Evolutionary conservation across 192 early-diverging fungal genomes (phyloP).

Genomic region (Diversispora epigaea): DNA sequence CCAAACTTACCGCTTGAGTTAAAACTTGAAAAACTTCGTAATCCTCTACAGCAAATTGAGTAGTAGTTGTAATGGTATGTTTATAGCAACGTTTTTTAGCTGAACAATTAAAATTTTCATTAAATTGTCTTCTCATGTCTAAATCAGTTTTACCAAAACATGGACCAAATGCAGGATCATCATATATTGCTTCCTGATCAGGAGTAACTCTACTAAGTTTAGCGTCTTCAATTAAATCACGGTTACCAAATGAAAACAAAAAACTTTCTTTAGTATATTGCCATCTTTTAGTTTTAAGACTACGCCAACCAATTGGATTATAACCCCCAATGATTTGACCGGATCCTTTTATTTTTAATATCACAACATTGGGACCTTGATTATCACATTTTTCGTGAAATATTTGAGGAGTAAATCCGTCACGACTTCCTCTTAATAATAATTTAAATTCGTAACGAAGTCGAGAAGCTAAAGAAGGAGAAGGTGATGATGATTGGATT

Average conservation of each 20-base stretch:
- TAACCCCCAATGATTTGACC: conserved; percentile 28
- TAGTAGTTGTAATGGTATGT: background rate
- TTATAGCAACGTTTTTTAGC: conserved; percentile 20
- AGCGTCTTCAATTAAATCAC: background rate
- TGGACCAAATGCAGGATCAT: conserved; percentile 29
- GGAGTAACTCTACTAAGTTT: conserved; percentile 13
- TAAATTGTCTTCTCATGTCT: conserved; percentile 29
- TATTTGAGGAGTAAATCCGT: conserved; percentile 25
- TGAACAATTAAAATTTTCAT: conserved; percentile 28
- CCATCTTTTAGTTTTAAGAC: conserved; percentile 9
- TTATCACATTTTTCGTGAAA: conserved; percentile 32
- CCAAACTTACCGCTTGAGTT: background rate
- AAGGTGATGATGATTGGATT: background rate
- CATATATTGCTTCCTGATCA: conserved; percentile 25
- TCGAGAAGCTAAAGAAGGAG: too few relatives aligned
- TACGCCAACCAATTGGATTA: conserved; percentile 29
- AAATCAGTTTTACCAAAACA: conserved; percentile 34
- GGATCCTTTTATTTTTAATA: conserved; percentile 6
- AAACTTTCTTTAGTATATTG: conserved; percentile 31
- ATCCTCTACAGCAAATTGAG: conserved; percentile 20
- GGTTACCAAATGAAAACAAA: conserved; percentile 28
- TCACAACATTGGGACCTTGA: conserved; percentile 23
- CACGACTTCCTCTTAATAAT: conserved; percentile 8
- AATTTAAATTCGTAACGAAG: conserved; percentile 27
- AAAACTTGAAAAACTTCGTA: conserved; percentile 30